Conservation (phyloP, 441 rosid genomes). For the Raphanus hybrid region DNA sequence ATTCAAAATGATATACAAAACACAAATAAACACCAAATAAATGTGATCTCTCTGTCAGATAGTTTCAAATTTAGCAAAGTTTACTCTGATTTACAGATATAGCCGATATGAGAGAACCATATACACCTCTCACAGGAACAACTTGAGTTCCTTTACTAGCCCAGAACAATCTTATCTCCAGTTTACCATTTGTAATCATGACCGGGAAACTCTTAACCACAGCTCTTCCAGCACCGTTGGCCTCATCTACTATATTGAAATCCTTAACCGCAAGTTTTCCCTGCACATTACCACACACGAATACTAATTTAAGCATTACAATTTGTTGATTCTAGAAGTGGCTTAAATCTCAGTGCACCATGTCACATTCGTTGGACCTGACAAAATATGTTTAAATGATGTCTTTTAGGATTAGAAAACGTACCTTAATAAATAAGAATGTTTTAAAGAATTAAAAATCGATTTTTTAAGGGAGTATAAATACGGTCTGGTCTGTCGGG, state of each 20-base stretch:
- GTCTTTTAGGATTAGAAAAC: neutral
- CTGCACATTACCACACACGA: slow-evolving; percentile 34
- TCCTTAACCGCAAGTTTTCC: slow-evolving; percentile 47
- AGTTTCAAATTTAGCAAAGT: slow-evolving; percentile 9
- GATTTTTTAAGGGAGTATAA: too few relatives aligned
- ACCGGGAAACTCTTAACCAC: slow-evolving; percentile 43
- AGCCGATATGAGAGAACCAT: slow-evolving; percentile 71
- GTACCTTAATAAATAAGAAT: neutral
- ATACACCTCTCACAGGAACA: slow-evolving; percentile 52
- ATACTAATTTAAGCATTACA: neutral
- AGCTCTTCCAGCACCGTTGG: slow-evolving; percentile 49
- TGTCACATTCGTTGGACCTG: neutral
- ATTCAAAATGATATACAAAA: slow-evolving; percentile 13
- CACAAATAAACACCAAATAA: neutral
- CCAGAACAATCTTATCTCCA: slow-evolving; percentile 65
- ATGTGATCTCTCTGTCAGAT: neutral
- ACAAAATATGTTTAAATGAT: too few relatives aligned
- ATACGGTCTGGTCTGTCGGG: too few relatives aligned
- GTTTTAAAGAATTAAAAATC: too few relatives aligned
- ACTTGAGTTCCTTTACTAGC: slow-evolving; percentile 61
- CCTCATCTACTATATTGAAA: slow-evolving; percentile 55
- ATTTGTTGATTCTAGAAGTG: neutral
- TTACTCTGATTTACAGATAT: slow-evolving; percentile 53
- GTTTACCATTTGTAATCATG: slow-evolving; percentile 35
- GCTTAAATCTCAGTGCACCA: neutral